These are phyloP conservation scores for Penicillium flavigenum DNA, from an alignment of 495 filamentous ascomycete species.

Conservation along the genomic window DNA sequence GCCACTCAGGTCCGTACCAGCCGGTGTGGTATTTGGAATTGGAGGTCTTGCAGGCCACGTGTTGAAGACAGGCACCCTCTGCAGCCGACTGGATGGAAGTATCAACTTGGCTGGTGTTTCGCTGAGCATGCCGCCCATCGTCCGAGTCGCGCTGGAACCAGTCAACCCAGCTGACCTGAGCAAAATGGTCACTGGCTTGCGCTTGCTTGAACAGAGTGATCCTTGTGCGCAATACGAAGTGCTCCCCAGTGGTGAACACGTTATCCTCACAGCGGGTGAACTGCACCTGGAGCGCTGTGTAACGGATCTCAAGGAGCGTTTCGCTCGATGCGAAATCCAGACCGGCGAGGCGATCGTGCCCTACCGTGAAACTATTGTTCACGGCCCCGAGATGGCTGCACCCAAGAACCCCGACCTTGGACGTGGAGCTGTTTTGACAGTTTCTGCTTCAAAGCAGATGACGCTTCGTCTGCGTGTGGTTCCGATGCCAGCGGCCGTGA, in stretches of 20 bases:
- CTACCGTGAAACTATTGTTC: conserved; percentile 88
- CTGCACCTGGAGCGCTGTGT: conserved; percentile 92
- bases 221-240: conserved; percentile 96
- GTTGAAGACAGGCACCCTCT: conserved; percentile 91
- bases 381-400: conserved; percentile 84
- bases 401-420: conserved; percentile 83
- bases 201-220: conserved; percentile 89
- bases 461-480: conserved; percentile 74
- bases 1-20: conserved; percentile 77
- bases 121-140: conserved; percentile 79
- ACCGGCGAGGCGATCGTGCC: conserved; percentile 92
- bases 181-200: conserved; percentile 88
- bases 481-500: conserved; percentile 75
- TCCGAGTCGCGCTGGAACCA: conserved; percentile 91
- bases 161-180: conserved; percentile 81
- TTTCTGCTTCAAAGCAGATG: conserved; percentile 82
- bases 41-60: conserved; percentile 87
- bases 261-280: conserved; percentile 91
- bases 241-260: conserved; percentile 90
- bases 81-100: conserved; percentile 82
- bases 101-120: conserved; percentile 89
- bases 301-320: conserved; percentile 89
- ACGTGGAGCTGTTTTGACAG: conserved; percentile 72
- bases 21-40: conserved; percentile 95
- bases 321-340: conserved; percentile 93